A percentile compares a stretch with the other conserved stretches of the same genome.
Evolutionary conservation across 208 protist genomes (phyloP).

Genomic region (Trypanosoma rangeli): DNA sequence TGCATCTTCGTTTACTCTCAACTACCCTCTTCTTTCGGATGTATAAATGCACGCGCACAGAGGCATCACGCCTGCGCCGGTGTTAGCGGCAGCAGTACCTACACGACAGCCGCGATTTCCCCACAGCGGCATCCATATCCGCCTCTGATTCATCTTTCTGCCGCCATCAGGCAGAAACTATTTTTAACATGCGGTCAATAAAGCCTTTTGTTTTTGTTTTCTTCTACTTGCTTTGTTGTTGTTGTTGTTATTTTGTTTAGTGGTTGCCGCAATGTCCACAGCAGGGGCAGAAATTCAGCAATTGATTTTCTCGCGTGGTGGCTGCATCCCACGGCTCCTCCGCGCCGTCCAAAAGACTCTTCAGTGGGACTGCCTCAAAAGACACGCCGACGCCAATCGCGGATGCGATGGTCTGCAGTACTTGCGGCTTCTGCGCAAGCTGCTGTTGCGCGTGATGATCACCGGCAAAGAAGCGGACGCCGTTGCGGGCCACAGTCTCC

Average conservation of each 20-base stretch:
- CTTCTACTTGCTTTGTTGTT: not conserved
- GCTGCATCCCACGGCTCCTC: conserved; percentile 74
- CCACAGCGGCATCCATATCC: no score
- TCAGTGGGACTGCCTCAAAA: conserved; percentile 46
- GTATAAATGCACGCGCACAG: no score
- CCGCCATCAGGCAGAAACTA: no score
- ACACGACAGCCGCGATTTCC: no score
- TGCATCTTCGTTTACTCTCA: no score
- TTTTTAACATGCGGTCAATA: no score
- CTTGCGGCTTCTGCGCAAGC: not conserved
- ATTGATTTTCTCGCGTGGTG: conserved; percentile 53
- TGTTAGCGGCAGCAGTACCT: no score
- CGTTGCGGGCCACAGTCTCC: not conserved
- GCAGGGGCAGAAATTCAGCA: conserved; percentile 84
- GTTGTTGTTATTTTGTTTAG: conserved; percentile 4
- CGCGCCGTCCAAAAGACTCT: conserved; percentile 53
- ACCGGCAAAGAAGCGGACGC: conserved; percentile 43
- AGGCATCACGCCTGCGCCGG: no score
- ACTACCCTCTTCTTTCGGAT: no score
- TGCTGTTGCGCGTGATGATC: conserved; percentile 32
- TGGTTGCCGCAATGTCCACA: conserved; percentile 52
- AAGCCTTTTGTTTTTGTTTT: not conserved
- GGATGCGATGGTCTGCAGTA: conserved; percentile 21
- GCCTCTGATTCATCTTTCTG: no score
- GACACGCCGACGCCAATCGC: conserved; percentile 12